phyloP scores from a whole-genome alignment of 1,139 yeast species.

The Protomyces macrosporus region DNA sequence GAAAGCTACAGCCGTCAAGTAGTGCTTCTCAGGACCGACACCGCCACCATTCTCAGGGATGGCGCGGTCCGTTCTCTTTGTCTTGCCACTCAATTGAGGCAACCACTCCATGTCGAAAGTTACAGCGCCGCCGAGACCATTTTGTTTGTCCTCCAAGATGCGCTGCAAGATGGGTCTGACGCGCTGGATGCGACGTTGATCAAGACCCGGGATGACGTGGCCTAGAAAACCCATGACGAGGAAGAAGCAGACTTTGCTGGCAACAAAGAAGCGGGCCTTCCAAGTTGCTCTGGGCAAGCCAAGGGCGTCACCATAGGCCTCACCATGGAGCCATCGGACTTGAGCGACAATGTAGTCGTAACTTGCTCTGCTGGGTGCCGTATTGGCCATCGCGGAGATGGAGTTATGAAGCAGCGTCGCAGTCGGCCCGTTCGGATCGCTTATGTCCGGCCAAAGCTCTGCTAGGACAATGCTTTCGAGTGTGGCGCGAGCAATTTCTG shows the following conservation, averaged over 20 bases:
- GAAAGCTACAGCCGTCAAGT: conserved; percentile 10
- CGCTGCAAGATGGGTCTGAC: conserved; percentile 9
- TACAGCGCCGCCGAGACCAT: conserved; percentile 18
- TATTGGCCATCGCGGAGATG: conserved; percentile 15
- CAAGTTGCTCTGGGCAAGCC: conserved; percentile 8
- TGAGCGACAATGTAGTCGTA: conserved; percentile 22
- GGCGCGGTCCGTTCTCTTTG: neutral
- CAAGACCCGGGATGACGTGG: conserved; percentile 19
- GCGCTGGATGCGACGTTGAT: conserved; percentile 13
- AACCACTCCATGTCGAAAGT: conserved; percentile 15
- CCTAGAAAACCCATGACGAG: conserved; percentile 22
- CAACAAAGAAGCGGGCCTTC: conserved; percentile 10
- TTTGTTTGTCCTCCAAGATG: conserved; percentile 7
- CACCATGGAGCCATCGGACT: conserved; percentile 22
- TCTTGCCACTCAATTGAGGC: neutral
- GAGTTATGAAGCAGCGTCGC: conserved; percentile 12
- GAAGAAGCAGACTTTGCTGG: conserved; percentile 20
- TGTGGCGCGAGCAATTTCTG: conserved; percentile 23
- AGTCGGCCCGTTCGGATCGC: conserved; percentile 2
- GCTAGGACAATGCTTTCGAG: conserved; percentile 18
- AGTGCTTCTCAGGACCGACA: conserved; percentile 21
- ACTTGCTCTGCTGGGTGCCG: conserved; percentile 18
- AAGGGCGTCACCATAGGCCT: conserved; percentile 9
- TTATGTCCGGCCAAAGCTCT: conserved; percentile 14
- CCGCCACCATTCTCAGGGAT: neutral